phyloP scores from a whole-genome alignment of 306 rosid species.

The Neltuma alba region DNA sequence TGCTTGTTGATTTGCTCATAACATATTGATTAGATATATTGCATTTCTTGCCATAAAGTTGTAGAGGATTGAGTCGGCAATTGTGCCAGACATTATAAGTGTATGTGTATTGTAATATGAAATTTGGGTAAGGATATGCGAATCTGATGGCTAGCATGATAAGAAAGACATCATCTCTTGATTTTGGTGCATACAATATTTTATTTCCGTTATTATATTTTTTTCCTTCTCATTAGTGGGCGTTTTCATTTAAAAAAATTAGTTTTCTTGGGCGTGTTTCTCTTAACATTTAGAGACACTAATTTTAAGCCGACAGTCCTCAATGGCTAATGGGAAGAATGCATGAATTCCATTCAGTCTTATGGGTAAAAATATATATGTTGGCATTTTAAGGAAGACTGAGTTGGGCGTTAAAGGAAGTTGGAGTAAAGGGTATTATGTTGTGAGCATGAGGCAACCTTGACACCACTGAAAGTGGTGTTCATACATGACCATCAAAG shows the following conservation, averaged over 20 bases:
- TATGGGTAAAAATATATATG: neutral
- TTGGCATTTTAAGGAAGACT: neutral
- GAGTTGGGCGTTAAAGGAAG: neutral
- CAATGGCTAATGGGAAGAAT: neutral
- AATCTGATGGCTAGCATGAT: neutral
- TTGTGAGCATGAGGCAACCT: slow-evolving; percentile 26
- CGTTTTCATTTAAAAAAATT: neutral
- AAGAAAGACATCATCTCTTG: slow-evolving; percentile 14
- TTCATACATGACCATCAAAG: slow-evolving; percentile 18
- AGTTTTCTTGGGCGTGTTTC: neutral
- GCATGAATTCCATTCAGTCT: neutral
- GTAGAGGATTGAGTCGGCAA: neutral
- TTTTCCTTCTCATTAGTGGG: neutral
- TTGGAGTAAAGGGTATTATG: slow-evolving; percentile 8
- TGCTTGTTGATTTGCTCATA: slow-evolving; percentile 16
- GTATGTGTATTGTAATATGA: slow-evolving; percentile 16
- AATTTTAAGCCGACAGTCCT: neutral
- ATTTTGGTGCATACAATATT: neutral
- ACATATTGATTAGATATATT: neutral
- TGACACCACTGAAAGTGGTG: slow-evolving; percentile 2
- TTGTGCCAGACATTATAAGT: slow-evolving; percentile 12
- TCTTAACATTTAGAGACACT: neutral
- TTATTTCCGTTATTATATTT: neutral
- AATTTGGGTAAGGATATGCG: slow-evolving; percentile 22
- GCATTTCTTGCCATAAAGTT: slow-evolving; percentile 15